A percentile compares a stretch with the other conserved stretches of the same genome.
Conservation (phyloP, 2,329 filamentous ascomycete genomes). For the Exophiala mesophila region DNA sequence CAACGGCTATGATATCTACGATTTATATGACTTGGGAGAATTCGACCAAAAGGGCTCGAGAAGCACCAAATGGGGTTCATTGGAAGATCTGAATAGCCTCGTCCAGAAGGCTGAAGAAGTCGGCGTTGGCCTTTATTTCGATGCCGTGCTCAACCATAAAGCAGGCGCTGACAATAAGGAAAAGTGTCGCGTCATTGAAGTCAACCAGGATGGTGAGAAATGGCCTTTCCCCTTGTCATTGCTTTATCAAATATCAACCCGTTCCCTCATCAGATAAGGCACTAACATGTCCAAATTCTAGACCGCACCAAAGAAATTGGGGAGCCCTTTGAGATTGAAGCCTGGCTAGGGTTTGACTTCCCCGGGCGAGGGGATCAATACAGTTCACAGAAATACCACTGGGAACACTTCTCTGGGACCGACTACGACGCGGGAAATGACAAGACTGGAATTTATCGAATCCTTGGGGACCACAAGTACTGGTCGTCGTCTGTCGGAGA, state of each 20-base stretch:
- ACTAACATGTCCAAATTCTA: no score
- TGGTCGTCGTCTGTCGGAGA: slow-evolving; percentile 61
- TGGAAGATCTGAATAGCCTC: slow-evolving; percentile 55
- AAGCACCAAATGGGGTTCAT: slow-evolving; percentile 65
- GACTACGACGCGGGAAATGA: slow-evolving; percentile 58
- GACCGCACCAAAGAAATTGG: slow-evolving; percentile 54
- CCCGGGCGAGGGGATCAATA: slow-evolving; percentile 56
- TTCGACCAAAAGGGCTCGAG: slow-evolving; percentile 64
- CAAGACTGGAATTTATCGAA: slow-evolving; percentile 58
- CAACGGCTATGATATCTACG: slow-evolving; percentile 67
- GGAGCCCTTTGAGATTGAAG: slow-evolving; percentile 58
- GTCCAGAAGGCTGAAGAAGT: slow-evolving; percentile 47
- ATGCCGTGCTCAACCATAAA: slow-evolving; percentile 69
- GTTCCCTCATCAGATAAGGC: no score
- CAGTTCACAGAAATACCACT: slow-evolving; percentile 59
- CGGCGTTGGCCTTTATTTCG: slow-evolving; percentile 60
- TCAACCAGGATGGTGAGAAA: slow-evolving; percentile 50
- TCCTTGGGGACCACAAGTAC: slow-evolving; percentile 56
- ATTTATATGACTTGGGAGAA: slow-evolving; percentile 66
- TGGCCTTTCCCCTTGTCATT: no score
- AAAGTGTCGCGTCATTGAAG: slow-evolving; percentile 58
- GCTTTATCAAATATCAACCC: slow-evolving; percentile 8
- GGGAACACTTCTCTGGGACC: slow-evolving; percentile 63
- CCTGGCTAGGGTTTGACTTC: slow-evolving; percentile 65
- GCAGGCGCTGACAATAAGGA: slow-evolving; percentile 64